Percentiles rank a stretch among this genome's conserved stretches.
Conservation (phyloP, 2,329 filamentous ascomycete genomes). For the Claviceps monticola region DNA sequence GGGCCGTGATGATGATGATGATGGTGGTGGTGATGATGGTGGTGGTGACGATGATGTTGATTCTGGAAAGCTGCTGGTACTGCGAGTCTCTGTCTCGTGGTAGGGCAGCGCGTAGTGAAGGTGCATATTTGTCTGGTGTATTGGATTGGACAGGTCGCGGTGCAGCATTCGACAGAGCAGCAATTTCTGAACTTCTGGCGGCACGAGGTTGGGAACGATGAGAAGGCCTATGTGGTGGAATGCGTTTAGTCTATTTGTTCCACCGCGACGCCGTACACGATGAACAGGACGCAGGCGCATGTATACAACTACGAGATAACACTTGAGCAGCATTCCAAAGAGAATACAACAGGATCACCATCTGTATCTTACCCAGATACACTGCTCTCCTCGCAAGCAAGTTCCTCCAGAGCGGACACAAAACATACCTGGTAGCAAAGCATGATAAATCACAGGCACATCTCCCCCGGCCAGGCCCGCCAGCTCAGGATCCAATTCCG, state of each 20-base stretch:
- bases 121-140: constrained; percentile 82
- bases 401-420: background rate
- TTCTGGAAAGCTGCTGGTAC: background rate
- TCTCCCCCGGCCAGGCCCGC: constrained; percentile 21
- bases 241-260: background rate
- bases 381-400: no score
- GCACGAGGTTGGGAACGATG: constrained; percentile 62
- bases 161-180: constrained; percentile 66
- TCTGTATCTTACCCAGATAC: no score
- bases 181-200: constrained; percentile 50
- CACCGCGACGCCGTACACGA: background rate
- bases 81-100: constrained; percentile 17
- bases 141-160: constrained; percentile 55
- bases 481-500: constrained; percentile 22
- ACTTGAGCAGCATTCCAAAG: no score
- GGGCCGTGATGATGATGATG: constrained; percentile 40
- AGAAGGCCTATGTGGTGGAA: constrained; percentile 48
- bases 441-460: constrained; percentile 46
- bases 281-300: background rate
- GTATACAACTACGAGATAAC: background rate
- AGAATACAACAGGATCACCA: no score
- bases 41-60: background rate
- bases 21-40: constrained; percentile 25
- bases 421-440: constrained; percentile 51
- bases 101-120: constrained; percentile 54